Evolutionary conservation across 2,329 filamentous ascomycete species (phyloP).

Genomic region (Sporothrix brunneoviolacea): DNA sequence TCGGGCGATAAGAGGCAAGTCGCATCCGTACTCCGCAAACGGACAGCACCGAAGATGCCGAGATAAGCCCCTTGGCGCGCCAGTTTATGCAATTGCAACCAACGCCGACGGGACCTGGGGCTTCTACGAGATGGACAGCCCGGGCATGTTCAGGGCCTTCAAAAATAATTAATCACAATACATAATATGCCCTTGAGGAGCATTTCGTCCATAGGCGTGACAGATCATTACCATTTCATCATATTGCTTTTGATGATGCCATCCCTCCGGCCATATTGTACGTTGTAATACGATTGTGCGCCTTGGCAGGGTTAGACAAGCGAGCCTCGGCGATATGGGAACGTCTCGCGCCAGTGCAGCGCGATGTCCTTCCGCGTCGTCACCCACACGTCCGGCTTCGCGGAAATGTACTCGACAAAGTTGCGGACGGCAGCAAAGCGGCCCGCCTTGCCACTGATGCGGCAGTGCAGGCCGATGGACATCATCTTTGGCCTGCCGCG

Average conservation of each 20-base stretch:
- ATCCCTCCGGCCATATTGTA: no score
- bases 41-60: background rate
- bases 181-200: no score
- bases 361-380: slow-evolving; percentile 47
- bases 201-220: no score
- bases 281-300: no score
- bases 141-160: no score
- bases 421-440: slow-evolving; percentile 44
- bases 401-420: slow-evolving; percentile 46
- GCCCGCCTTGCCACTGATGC: slow-evolving; percentile 46
- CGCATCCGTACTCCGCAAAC: background rate
- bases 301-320: no score
- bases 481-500: slow-evolving; percentile 49
- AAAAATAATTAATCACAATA: no score
- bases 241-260: background rate
- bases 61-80: background rate
- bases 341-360: background rate
- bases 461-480: slow-evolving; percentile 48
- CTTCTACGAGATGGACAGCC: no score
- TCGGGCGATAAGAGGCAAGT: no score
- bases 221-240: no score
- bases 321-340: background rate
- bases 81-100: no score
- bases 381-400: slow-evolving; percentile 48
- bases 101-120: no score